Conservation (phyloP, 352 stramenopile genomes). For the Globisporangium mamillatum region DNA sequence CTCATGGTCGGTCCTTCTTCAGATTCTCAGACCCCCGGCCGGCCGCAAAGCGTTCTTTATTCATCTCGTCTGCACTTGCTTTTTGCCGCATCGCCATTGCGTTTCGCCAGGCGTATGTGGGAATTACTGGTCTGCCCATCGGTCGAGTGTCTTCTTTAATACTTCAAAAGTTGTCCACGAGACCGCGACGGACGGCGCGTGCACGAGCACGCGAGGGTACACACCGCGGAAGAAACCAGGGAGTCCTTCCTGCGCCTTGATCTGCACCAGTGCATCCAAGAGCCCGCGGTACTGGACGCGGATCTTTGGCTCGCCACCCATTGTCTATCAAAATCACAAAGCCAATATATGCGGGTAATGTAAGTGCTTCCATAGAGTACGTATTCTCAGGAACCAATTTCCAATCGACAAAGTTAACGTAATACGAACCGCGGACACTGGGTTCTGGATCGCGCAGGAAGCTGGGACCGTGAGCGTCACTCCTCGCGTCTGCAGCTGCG, state of each 20-base stretch:
- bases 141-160: constrained; percentile 85
- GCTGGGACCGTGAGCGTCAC: constrained; percentile 60
- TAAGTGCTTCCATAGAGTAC: neutral
- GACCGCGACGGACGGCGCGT: constrained; percentile 97
- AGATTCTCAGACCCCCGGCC: neutral
- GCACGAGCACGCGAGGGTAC: constrained; percentile 91
- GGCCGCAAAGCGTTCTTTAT: too few relatives aligned
- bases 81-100: neutral
- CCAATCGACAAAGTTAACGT: neutral
- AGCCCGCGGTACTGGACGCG: constrained; percentile 73
- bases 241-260: constrained; percentile 92
- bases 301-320: constrained; percentile 43
- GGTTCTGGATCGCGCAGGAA: constrained; percentile 55
- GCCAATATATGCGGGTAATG: neutral
- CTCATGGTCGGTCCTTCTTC: neutral
- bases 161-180: constrained; percentile 99
- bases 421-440: constrained; percentile 30
- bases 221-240: constrained; percentile 95
- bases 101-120: neutral
- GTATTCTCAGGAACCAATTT: neutral
- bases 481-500: constrained; percentile 63
- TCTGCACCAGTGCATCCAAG: constrained; percentile 77
- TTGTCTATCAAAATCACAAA: constrained; percentile 15
- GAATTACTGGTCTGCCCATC: constrained; percentile 28
- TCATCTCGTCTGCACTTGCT: neutral